Conservation (phyloP, 2,329 filamentous ascomycete genomes). For the Periconia sp. region DNA sequence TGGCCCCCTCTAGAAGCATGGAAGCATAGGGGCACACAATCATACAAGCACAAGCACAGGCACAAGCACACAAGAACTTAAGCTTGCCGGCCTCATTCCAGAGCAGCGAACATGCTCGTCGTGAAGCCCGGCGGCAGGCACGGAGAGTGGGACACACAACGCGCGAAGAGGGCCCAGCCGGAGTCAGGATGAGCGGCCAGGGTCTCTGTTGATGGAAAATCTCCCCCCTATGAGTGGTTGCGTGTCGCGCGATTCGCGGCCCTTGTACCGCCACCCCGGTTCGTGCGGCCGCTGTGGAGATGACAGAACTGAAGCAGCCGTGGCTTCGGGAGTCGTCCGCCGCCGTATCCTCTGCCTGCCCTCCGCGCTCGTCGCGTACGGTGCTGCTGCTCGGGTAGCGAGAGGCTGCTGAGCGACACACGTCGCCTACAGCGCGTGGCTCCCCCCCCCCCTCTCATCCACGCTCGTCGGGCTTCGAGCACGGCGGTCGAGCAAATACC, state of each 20-base stretch:
- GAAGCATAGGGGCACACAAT: not conserved
- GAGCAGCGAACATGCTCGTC: slow-evolving; percentile 1
- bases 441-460: too few species aligned
- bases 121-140: slow-evolving; percentile 2
- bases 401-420: too few species aligned
- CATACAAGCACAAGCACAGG: too few species aligned
- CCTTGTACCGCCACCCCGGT: slow-evolving; percentile 32
- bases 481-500: too few species aligned
- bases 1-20: slow-evolving; percentile 8
- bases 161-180: too few species aligned
- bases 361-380: too few species aligned
- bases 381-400: too few species aligned
- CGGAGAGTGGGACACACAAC: too few species aligned
- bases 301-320: slow-evolving; percentile 23
- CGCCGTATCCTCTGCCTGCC: too few species aligned
- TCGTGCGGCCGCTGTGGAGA: slow-evolving; percentile 30
- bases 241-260: slow-evolving; percentile 34
- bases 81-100: slow-evolving; percentile 3
- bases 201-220: slow-evolving; percentile 40
- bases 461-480: too few species aligned
- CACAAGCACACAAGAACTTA: too few species aligned
- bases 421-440: too few species aligned
- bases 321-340: slow-evolving; percentile 22
- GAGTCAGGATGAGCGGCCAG: slow-evolving; percentile 32
- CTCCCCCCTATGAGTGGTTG: slow-evolving; percentile 25